Base-by-base conservation (phyloP, 2,329 filamentous ascomycete species). In the Sporothrix globosa region DNA sequence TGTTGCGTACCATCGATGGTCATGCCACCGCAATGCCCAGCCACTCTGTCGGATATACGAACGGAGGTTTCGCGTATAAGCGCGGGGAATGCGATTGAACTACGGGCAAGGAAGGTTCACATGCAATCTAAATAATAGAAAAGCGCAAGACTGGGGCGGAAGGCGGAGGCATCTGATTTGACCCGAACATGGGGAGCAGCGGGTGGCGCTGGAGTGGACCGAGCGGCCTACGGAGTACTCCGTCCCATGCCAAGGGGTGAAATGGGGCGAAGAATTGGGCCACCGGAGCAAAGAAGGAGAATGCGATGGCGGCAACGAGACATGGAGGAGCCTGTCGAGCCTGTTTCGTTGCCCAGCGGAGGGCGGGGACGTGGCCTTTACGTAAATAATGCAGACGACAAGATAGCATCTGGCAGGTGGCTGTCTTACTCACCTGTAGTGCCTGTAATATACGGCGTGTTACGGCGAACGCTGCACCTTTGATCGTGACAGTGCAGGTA, bases 31-130 rank as follows among this genome's bases (percentile, higher is more conserved):
- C 41, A 46, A 46, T 17, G 41, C 6, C 39, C 44, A 44, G 21
- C 34, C 41, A 53, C 27, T 34, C 39, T 48, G 24, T 73, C 72
- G 72, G 72, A 73, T 70, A 73, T 73, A 73, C 72, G 72, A 73
- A 71, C 72, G 72, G 72, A 73, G 72, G 67, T 72, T 72, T 58
- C 65, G 65, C 46, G 21, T 48, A 34, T 69, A 69, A 50, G 63
- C 41, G 56, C 58, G 60, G 66, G 52, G 66, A 68, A 50, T 68
- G 65, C 68, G 56, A 54, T 69, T 56, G 61, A 34, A 66, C 53
- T 41, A 39, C 44, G 19, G 53, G 27, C 48, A 14, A 7, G 39
- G 24, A 50, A 48, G 6, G 21, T n/a, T 30, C 53, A 6, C 14
- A 24, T 46, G 9, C 24, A 50, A 53, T 24, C 50, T 3, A 48